Evolutionary conservation across 2,329 filamentous ascomycete genomes (phyloP), one percentile per base, ranked within the genome.

Genomic region (Claviceps capensis): DNA sequence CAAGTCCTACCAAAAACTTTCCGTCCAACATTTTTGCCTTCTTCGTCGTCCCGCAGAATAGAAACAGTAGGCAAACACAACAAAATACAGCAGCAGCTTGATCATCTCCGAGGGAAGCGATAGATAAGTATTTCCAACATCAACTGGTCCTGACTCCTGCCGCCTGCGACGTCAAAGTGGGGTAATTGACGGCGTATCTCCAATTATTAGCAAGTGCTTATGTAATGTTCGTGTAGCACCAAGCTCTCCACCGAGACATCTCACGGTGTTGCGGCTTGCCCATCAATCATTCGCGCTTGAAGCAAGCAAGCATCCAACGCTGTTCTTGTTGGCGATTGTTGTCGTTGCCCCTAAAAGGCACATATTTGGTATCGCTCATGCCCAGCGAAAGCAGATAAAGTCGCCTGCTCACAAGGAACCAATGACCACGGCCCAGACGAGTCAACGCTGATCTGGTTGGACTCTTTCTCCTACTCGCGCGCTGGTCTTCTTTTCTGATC

Each of bases 361-460:
- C 13, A 9, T 52, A 14, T 26, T 30, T 46, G n/a, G 23, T 34
- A 36, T 47, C 22, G 41, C 49, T 49, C 47, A 22, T 52, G 49
- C 51, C 45, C 48, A 46, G 46, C 49, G 43, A 43, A 47, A 51
- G 30, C 1, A 11, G 9, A 34, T 34, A 34, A 34, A 34, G 30
- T 34, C 30, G 30, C 30, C 30, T 34, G 30, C 30, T 34, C 30
- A 30, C 30, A 30, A 26, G 23, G 52, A 51, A 52, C 53, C 54
- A 58, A 60, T 61, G 60, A 60, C 57, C 55, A 63, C 61, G 63
- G 63, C 58, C 56, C 62, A 48, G 58, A 61, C 62, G 61, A 68
- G 61, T 67, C 66, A 64, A 63, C 61, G 65, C 62, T 67, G 63
- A 67, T 67, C 67, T 62, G 67, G 67, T 70, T 69, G 66, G 67